A percentile compares a stretch with the other conserved stretches of the same genome.
phyloP scores from a whole-genome alignment of 2,329 filamentous ascomycete genomes.

The Trichoderma sp. region DNA sequence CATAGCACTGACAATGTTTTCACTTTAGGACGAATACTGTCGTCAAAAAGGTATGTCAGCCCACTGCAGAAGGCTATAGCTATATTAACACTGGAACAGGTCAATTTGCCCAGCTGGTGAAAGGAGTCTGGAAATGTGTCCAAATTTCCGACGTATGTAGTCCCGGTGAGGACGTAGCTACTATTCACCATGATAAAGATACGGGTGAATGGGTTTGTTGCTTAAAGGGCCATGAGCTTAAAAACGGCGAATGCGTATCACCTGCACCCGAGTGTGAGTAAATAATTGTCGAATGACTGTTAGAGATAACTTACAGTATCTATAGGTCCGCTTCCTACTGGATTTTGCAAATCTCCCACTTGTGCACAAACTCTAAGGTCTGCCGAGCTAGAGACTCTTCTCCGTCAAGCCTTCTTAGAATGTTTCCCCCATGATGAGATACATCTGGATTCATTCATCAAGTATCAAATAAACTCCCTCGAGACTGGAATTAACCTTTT shows the following conservation, averaged over 20 bases:
- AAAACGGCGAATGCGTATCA: neutral
- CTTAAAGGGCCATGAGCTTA: neutral
- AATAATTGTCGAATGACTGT: neutral
- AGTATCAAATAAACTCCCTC: neutral
- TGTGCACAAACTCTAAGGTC: neutral
- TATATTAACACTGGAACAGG: neutral
- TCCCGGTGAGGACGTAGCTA: neutral
- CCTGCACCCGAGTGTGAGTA: neutral
- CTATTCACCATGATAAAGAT: neutral
- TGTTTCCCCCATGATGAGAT: neutral
- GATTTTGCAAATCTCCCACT: neutral
- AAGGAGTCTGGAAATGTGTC: slow-evolving; percentile 4
- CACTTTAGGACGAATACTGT: neutral
- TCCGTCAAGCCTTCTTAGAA: neutral
- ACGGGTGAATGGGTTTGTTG: slow-evolving; percentile 4
- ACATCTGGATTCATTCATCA: neutral
- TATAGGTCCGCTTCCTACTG: neutral
- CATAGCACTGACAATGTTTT: neutral
- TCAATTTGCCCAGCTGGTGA: slow-evolving; percentile 4
- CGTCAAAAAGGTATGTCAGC: neutral
- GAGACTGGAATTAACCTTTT: neutral
- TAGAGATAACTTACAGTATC: neutral
- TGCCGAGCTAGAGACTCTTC: neutral
- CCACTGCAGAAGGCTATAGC: neutral
- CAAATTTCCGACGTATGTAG: neutral